Evolutionary conservation across 139 green algal species (phyloP).

Genomic region (Gonium pectorale): DNA sequence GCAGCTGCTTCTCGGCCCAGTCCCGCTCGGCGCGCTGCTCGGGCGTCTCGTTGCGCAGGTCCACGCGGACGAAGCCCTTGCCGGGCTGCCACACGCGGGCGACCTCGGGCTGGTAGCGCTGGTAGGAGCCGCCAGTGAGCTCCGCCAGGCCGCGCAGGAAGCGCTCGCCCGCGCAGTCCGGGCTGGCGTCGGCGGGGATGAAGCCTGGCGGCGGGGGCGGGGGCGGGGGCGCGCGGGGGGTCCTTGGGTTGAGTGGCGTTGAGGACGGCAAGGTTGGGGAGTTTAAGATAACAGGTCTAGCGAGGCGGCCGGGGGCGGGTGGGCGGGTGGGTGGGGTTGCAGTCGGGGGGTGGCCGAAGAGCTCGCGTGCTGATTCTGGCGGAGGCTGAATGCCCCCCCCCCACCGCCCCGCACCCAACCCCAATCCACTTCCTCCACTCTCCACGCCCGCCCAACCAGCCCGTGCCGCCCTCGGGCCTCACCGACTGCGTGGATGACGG

Average conservation of each 20-base stretch:
- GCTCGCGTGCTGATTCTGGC: too few relatives aligned
- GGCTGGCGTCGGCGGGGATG: slow-evolving; percentile 51
- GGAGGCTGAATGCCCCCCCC: too few relatives aligned
- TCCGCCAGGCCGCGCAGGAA: slow-evolving; percentile 63
- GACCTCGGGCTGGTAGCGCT: slow-evolving; percentile 54
- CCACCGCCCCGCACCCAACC: too few relatives aligned
- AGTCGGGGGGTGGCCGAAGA: too few relatives aligned
- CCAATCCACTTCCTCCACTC: too few relatives aligned
- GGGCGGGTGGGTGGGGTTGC: too few relatives aligned
- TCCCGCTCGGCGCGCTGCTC: slow-evolving; percentile 51
- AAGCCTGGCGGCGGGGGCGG: slow-evolving; percentile 54
- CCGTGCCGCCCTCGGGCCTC: neutral
- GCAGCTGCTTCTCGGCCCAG: slow-evolving; percentile 66
- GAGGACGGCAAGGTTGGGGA: too few relatives aligned
- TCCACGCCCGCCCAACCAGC: neutral
- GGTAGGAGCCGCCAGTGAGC: slow-evolving; percentile 66
- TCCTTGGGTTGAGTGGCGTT: too few relatives aligned
- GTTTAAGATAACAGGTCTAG: too few relatives aligned
- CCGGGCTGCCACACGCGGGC: slow-evolving; percentile 47
- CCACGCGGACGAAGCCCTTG: slow-evolving; percentile 47
- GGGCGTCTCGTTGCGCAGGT: slow-evolving; percentile 47
- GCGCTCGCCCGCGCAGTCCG: slow-evolving; percentile 57
- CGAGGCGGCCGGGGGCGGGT: too few relatives aligned
- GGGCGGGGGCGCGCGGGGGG: neutral
- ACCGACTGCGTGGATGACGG: slow-evolving; percentile 68